Evolutionary conservation across 768 basidiomycete genomes (phyloP).

Genomic region (Candolleomyces eurysporus): DNA sequence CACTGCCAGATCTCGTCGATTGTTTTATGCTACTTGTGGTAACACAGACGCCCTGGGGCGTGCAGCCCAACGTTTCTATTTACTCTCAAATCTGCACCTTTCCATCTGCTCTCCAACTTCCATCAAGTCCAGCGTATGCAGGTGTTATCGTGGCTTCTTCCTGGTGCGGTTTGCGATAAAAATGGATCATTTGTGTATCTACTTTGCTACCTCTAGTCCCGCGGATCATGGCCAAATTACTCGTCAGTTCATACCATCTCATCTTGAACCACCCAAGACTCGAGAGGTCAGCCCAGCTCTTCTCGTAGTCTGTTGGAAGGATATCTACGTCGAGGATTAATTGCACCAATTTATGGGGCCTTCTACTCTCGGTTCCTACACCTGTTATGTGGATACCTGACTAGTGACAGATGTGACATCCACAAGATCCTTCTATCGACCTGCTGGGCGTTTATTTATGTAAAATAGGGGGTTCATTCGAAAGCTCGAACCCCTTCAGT

Average conservation of each 20-base stretch:
- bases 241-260: not conserved
- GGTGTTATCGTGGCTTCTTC: not conserved
- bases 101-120: too few species aligned
- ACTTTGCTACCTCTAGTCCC: not conserved
- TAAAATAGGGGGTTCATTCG: not conserved
- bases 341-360: not conserved
- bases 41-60: not conserved
- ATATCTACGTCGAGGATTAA: not conserved
- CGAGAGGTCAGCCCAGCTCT: not conserved
- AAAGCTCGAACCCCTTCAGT: too few species aligned
- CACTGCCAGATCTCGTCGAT: too few species aligned
- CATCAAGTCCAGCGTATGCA: too few species aligned
- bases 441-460: not conserved
- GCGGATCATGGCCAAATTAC: not conserved
- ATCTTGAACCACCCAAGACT: not conserved
- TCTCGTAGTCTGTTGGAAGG: not conserved
- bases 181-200: not conserved
- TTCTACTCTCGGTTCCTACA: conserved; percentile 6
- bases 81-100: too few species aligned
- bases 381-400: not conserved
- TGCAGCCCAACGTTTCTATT: not conserved
- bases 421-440: not conserved
- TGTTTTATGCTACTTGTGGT: not conserved
- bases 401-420: conserved; percentile 6
- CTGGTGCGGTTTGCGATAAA: not conserved